Base-by-base conservation (phyloP, 768 basidiomycete genomes). In the Auriscalpium orientale region DNA sequence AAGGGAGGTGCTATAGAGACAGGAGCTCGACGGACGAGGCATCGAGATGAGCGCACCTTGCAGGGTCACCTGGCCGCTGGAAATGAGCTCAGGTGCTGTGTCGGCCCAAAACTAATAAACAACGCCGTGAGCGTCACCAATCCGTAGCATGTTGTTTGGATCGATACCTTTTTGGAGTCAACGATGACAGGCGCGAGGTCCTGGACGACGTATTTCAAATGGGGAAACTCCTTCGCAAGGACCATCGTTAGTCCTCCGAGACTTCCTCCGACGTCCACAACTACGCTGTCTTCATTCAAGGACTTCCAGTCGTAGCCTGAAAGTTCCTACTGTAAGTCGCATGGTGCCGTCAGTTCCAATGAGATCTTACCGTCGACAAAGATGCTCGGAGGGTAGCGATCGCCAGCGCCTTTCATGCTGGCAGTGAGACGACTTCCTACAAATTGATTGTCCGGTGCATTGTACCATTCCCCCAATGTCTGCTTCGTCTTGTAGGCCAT, bases 211-310 rank as follows among this genome's bases (percentile, higher is more conserved):
- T 74, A 51, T 43, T 67, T 64, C 7, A 77, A 58, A 13, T 69
- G 64, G 0, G 76, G 74, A 56, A 69, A 68, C 3, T 56, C 61
- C 56, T 70, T 71, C 1, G 66, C 55, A 2, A 79, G 64, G 8
- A 59, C 57, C 45, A 77, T 64, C 2, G 69, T 63, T n/a, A 69
- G 60, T 46, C 72, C 71, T 1, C 77, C 76, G 45, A 71, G 66
- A 5, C 72, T 71, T 5, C 74, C 71, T 11, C 73, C 76, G 12
- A 77, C 66, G 61, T 77, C 76, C 52, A 73, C 73, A 16, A 77
- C 64, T 2, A 64, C 61, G 4, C 70, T 60, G 12, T 65, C 68
- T 4, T 40, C 10, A 13, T 64, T 55, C 5, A 73, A 60, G 18
- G 61, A 46, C 0, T 60, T 63, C 76, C 74, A 78, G 8, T 71